A percentile compares a stretch with the other conserved stretches of the same genome.
Evolutionary conservation across 192 early-diverging fungal genomes (phyloP).

Genomic region (Gonapodya sp.): DNA sequence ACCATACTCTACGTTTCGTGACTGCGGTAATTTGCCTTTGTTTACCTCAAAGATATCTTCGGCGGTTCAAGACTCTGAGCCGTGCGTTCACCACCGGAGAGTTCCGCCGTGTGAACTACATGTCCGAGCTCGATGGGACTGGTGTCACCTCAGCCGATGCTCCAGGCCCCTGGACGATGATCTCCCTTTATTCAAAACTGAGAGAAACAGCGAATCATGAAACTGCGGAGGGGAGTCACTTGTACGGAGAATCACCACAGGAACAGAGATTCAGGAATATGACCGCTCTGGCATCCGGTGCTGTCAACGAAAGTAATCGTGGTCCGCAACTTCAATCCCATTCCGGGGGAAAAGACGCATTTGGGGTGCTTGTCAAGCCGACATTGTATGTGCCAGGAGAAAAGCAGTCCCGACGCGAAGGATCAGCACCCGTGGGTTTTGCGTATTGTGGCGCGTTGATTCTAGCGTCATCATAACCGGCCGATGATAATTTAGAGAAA

Average conservation of each 20-base stretch:
- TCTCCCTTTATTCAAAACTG: neutral
- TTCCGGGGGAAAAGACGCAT: neutral
- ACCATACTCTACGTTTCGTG: neutral
- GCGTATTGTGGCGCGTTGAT: too few species aligned
- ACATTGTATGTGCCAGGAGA: neutral
- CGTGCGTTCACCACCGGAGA: slow-evolving; percentile 46
- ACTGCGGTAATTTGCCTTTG: slow-evolving; percentile 3
- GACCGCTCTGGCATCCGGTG: neutral
- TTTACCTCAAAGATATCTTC: slow-evolving; percentile 26
- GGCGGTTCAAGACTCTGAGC: slow-evolving; percentile 47
- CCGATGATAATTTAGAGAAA: too few species aligned
- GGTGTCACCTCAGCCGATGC: neutral
- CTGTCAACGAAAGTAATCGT: too few species aligned
- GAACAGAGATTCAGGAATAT: neutral
- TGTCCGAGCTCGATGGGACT: neutral
- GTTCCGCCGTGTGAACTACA: slow-evolving; percentile 25
- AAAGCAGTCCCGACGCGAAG: neutral
- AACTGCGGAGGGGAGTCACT: neutral
- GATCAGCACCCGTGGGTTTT: neutral
- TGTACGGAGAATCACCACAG: neutral
- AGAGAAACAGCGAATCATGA: neutral
- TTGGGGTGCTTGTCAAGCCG: neutral
- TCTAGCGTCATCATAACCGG: too few species aligned
- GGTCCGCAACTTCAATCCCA: too few species aligned
- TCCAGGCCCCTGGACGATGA: neutral